Evolutionary conservation across 768 basidiomycete species (phyloP).

Genomic region (Kwoniella europaea): DNA sequence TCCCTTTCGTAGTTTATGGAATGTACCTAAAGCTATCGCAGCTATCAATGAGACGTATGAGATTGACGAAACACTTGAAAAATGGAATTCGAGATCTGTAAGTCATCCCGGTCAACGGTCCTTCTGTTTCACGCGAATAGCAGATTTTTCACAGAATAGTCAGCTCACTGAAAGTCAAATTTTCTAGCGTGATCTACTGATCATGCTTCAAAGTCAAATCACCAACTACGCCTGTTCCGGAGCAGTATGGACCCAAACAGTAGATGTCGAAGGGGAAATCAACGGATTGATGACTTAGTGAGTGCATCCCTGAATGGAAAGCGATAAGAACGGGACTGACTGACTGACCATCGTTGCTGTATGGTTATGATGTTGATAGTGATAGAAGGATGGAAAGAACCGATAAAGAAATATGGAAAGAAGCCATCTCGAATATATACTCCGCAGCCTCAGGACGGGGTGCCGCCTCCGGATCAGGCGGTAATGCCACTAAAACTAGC

Average conservation of each 20-base stretch:
- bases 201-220: slow-evolving; percentile 16
- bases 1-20: slow-evolving; percentile 30
- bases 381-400: slow-evolving; percentile 25
- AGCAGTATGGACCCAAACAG: slow-evolving; percentile 38
- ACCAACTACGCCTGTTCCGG: slow-evolving; percentile 28
- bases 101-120: not conserved
- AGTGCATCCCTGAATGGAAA: not conserved
- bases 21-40: slow-evolving; percentile 26
- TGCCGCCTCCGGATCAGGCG: slow-evolving; percentile 1
- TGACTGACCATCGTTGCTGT: no score
- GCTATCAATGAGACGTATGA: slow-evolving; percentile 36
- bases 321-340: not conserved
- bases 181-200: slow-evolving; percentile 18
- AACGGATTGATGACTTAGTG: slow-evolving; percentile 40
- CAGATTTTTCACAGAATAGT: no score
- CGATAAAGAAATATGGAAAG: slow-evolving; percentile 23
- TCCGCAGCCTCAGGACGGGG: slow-evolving; percentile 18
- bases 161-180: no score
- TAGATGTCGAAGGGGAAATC: slow-evolving; percentile 39
- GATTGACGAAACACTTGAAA: slow-evolving; percentile 21
- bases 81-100: slow-evolving; percentile 34
- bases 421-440: slow-evolving; percentile 28
- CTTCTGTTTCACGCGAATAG: not conserved
- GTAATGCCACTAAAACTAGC: not conserved
- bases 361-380: no score